phyloP scores from a whole-genome alignment of 2,329 filamentous ascomycete genomes.

The Monosporascus sp. region DNA sequence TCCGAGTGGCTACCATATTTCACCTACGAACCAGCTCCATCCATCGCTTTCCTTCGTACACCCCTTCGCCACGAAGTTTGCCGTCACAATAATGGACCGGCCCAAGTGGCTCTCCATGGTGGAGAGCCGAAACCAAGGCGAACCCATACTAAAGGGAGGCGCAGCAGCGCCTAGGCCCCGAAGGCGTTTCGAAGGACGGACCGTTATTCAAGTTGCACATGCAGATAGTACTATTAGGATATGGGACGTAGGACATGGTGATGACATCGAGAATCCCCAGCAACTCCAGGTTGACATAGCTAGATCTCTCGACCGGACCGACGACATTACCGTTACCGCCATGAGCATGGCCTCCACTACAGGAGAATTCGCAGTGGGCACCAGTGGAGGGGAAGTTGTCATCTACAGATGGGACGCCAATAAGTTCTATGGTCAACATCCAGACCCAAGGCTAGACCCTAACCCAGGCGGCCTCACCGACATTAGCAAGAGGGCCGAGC shows the following conservation, averaged over 20 bases:
- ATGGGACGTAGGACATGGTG: constrained; percentile 88
- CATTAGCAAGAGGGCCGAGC: constrained; percentile 68
- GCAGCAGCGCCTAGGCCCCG: constrained; percentile 64
- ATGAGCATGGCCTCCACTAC: constrained; percentile 77
- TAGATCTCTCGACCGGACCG: constrained; percentile 72
- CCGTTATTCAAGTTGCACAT: constrained; percentile 80
- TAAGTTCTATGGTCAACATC: constrained; percentile 61
- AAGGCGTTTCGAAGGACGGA: constrained; percentile 75
- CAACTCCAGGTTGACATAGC: constrained; percentile 83
- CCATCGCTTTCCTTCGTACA: constrained; percentile 83
- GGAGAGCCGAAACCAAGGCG: constrained; percentile 77
- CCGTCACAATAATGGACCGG: constrained; percentile 69
- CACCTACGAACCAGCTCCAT: constrained; percentile 88
- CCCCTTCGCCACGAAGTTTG: constrained; percentile 73
- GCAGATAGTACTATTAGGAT: constrained; percentile 86
- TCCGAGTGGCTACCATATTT: constrained; percentile 84
- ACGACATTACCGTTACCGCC: constrained; percentile 70
- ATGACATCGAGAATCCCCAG: constrained; percentile 83
- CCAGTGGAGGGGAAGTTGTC: constrained; percentile 75
- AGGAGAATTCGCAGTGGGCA: constrained; percentile 79
- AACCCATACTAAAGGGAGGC: constrained; percentile 73
- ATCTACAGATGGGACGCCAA: constrained; percentile 89
- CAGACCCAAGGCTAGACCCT: constrained; percentile 45
- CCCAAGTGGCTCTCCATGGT: constrained; percentile 83
- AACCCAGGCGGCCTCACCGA: constrained; percentile 68